phyloP scores from a whole-genome alignment of 1,284 basidiomycete genomes.

The Ustilago sp. region DNA sequence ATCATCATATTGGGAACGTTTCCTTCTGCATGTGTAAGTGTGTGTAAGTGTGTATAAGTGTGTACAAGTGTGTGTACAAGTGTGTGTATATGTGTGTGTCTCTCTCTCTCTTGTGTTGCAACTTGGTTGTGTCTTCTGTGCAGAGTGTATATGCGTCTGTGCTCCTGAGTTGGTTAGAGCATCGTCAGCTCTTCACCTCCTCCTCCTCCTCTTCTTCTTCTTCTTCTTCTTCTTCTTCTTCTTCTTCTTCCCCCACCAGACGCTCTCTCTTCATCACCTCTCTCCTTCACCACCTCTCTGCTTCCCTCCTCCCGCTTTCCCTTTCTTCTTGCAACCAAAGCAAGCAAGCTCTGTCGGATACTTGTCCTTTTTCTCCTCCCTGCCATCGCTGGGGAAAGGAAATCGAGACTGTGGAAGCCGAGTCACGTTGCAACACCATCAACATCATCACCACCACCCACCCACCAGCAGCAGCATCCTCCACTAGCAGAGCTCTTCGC shows the following conservation, averaged over 20 bases:
- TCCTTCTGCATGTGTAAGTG: too few species aligned
- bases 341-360: slow-evolving; percentile 30
- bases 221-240: slow-evolving; percentile 2
- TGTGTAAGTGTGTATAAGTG: too few species aligned
- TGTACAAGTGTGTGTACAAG: too few species aligned
- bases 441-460: slow-evolving; percentile 5
- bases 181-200: not conserved
- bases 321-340: slow-evolving; percentile 11
- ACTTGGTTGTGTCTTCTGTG: too few species aligned
- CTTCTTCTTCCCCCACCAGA: slow-evolving; percentile 5
- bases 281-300: not conserved
- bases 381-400: slow-evolving; percentile 1
- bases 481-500: not conserved
- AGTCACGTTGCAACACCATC: slow-evolving; percentile 22
- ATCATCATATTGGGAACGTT: too few species aligned
- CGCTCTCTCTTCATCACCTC: slow-evolving; percentile 3
- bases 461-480: not conserved
- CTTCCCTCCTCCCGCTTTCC: slow-evolving; percentile 5
- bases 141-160: not conserved
- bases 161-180: slow-evolving; percentile 5
- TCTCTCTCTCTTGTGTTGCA: too few species aligned
- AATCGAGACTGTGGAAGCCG: slow-evolving; percentile 32
- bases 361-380: slow-evolving; percentile 11
- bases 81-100: too few species aligned
- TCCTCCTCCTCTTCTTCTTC: slow-evolving; percentile 3